These are phyloP conservation scores for Adenanthera pavonina DNA, from an alignment of 306 rosid species.

Conservation along the genomic window DNA sequence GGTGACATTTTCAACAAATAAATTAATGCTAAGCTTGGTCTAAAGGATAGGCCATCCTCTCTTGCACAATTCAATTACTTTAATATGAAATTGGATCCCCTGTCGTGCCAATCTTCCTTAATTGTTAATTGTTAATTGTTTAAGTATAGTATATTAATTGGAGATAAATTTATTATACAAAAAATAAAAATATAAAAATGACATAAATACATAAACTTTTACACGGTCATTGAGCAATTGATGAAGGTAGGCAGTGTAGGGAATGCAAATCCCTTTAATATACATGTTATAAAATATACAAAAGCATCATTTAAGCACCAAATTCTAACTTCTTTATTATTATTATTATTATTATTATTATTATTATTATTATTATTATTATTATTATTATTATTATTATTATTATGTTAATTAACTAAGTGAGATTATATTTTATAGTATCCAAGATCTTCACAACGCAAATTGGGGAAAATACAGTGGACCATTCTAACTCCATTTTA, in stretches of 20 bases:
- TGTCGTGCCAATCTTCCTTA: too few relatives aligned
- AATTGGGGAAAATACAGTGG: neutral
- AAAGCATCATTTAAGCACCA: neutral
- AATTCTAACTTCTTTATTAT: neutral
- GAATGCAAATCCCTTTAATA: too few relatives aligned
- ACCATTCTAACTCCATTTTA: neutral
- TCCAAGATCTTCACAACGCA: neutral
- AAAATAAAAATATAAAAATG: too few relatives aligned
- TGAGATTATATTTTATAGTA: neutral
- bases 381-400: too few relatives aligned
- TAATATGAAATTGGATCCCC: neutral
- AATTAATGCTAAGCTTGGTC: constrained; percentile 31
- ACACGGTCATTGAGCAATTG: too few relatives aligned
- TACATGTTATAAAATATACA: neutral
- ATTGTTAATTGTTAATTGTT: too few relatives aligned
- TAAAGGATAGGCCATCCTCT: neutral
- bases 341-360: too few relatives aligned
- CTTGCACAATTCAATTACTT: neutral
- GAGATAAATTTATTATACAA: too few relatives aligned
- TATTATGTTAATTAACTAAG: neutral
- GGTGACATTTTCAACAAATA: constrained; percentile 40
- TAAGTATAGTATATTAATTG: too few relatives aligned
- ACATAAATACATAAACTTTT: too few relatives aligned
- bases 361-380: too few relatives aligned
- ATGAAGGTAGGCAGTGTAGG: too few relatives aligned